phyloP scores from a whole-genome alignment of 768 basidiomycete species.

The Lentinula guzmanii region DNA sequence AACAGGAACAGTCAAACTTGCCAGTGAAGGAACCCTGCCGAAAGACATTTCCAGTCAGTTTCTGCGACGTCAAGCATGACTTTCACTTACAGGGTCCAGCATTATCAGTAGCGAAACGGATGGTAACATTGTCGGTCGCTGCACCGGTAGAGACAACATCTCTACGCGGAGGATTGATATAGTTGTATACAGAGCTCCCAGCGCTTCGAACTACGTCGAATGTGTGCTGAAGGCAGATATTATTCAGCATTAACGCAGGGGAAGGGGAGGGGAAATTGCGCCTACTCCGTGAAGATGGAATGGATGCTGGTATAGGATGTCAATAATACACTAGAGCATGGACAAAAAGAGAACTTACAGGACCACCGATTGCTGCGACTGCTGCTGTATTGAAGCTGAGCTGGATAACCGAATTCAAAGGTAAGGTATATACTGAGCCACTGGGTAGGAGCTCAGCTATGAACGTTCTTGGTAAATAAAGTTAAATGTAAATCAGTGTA shows the following conservation, averaged over 20 bases:
- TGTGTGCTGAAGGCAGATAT: constrained; percentile 3
- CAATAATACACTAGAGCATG: not conserved
- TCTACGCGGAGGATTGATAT: constrained; percentile 35
- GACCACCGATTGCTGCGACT: constrained; percentile 10
- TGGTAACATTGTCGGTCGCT: constrained; percentile 23
- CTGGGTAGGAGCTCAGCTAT: constrained; percentile 17
- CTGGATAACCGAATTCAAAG: constrained; percentile 34
- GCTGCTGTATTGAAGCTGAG: constrained; percentile 24
- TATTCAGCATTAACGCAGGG: not conserved
- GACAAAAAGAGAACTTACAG: constrained; percentile 8
- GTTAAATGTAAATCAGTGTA: not conserved
- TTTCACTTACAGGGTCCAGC: constrained; percentile 2
- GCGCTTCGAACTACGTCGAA: constrained; percentile 22
- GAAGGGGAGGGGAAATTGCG: not conserved
- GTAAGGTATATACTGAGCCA: constrained; percentile 31
- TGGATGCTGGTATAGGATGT: constrained; percentile 18
- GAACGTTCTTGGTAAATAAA: not conserved
- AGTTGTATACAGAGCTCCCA: constrained; percentile 21
- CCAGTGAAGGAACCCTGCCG: constrained; percentile 30
- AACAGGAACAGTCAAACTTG: not conserved
- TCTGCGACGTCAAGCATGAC: not conserved
- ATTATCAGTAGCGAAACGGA: constrained; percentile 34
- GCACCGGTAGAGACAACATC: constrained; percentile 18
- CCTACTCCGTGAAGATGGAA: constrained; percentile 28
- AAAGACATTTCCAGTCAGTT: constrained; percentile 33